Percentiles rank a stretch among this genome's conserved stretches.
Conservation (phyloP, 495 filamentous ascomycete species). For the Podospora appendiculata region DNA sequence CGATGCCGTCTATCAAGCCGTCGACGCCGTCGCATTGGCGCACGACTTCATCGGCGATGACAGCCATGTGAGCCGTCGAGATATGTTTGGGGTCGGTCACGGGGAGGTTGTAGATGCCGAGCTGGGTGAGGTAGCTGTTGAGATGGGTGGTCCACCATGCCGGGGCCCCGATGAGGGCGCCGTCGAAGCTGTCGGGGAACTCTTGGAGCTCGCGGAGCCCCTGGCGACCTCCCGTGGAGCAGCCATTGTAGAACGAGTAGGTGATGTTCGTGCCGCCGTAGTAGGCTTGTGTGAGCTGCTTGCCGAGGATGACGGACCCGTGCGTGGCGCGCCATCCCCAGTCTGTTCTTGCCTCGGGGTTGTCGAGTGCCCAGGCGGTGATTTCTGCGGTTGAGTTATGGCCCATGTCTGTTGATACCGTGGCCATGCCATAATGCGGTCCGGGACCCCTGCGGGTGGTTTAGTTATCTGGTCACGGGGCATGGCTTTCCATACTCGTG, state of each 20-base stretch:
- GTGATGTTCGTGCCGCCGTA: slow-evolving; percentile 28
- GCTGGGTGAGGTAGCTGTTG: slow-evolving; percentile 33
- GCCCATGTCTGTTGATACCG: slow-evolving; percentile 49
- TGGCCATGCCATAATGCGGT: slow-evolving; percentile 38
- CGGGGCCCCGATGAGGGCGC: slow-evolving; percentile 37
- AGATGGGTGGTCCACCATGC: slow-evolving; percentile 43
- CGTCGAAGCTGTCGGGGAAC: slow-evolving; percentile 53
- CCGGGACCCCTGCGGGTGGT: slow-evolving; percentile 11
- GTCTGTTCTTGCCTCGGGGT: slow-evolving; percentile 24
- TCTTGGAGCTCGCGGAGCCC: slow-evolving; percentile 43
- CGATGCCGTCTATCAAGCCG: slow-evolving; percentile 55
- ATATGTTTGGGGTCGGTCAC: slow-evolving; percentile 43
- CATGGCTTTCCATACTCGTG: no score
- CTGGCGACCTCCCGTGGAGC: slow-evolving; percentile 50
- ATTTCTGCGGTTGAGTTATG: slow-evolving; percentile 37
- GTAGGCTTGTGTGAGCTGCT: slow-evolving; percentile 31
- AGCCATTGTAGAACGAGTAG: slow-evolving; percentile 46
- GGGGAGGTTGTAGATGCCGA: slow-evolving; percentile 30
- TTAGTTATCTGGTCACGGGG: no score
- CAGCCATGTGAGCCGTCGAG: slow-evolving; percentile 34
- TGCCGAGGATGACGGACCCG: slow-evolving; percentile 33
- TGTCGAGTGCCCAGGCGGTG: slow-evolving; percentile 40
- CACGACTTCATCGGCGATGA: slow-evolving; percentile 54
- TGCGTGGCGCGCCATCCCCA: slow-evolving; percentile 45
- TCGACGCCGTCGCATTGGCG: slow-evolving; percentile 57